Conservation (phyloP, 495 filamentous ascomycete genomes). For the Schizothecium vesticola region DNA sequence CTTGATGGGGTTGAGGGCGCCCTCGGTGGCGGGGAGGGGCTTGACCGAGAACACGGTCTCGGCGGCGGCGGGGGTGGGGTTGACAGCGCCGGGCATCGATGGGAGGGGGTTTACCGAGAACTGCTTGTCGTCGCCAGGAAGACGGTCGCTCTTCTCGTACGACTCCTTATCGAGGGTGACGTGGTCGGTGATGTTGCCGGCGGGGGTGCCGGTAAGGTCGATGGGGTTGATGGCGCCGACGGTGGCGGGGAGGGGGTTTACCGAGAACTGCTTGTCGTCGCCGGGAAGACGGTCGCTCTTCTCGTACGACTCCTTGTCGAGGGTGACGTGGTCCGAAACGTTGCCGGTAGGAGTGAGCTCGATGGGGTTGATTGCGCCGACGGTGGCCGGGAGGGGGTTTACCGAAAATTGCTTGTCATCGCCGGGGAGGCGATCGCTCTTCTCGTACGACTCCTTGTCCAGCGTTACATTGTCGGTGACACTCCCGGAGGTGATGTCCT, state of each 20-base stretch:
- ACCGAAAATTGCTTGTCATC: constrained; percentile 52
- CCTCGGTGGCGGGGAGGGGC: constrained; percentile 71
- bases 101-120: neutral
- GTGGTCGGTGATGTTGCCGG: constrained; percentile 50
- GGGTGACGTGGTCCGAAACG: constrained; percentile 55
- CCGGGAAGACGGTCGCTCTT: constrained; percentile 49
- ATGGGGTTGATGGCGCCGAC: constrained; percentile 76
- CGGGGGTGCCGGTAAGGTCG: constrained; percentile 39
- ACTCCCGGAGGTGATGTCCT: constrained; percentile 48
- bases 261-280: constrained; percentile 49
- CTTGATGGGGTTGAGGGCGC: constrained; percentile 73
- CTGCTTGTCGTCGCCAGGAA: constrained; percentile 24
- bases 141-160: constrained; percentile 69
- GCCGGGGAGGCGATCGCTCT: constrained; percentile 54
- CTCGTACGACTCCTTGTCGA: constrained; percentile 80
- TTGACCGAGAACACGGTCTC: constrained; percentile 58
- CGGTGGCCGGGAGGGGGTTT: constrained; percentile 71
- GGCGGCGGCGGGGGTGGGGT: constrained; percentile 22
- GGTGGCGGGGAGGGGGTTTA: constrained; percentile 75
- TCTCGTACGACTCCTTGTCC: constrained; percentile 80
- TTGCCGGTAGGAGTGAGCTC: constrained; percentile 60
- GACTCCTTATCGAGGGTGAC: constrained; percentile 77
- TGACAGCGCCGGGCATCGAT: neutral
- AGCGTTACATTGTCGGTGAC: constrained; percentile 59
- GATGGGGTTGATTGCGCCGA: constrained; percentile 74